Base-by-base conservation (phyloP, 176 grass and related monocot species). In the Saccharum spontaneum region DNA sequence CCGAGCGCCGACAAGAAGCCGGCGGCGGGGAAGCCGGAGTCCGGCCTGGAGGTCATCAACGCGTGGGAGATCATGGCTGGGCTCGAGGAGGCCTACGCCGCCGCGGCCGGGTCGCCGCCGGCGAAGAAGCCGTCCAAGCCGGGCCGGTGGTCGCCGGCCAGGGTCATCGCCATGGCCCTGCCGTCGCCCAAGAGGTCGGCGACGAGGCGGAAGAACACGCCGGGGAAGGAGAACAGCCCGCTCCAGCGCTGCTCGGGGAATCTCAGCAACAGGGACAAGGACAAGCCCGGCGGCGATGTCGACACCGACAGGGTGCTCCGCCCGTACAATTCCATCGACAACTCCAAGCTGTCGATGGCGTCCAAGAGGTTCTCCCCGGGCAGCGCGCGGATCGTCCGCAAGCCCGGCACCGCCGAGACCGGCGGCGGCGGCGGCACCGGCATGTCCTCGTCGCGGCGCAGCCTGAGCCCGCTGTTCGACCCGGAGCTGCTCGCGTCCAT, bases 51-150 rank as follows among this genome's bases (percentile, higher is more conserved):
- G 86, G 91, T 99, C 73, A 96, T 99, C 84, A 93, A 99, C 69
- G 82, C 91, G 40, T 93, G 93, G 90, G 91, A 99, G 87, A 88
- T 99, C 46, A 99, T 99, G 97, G 93, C 85, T 20, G 97, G 91
- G 40, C 92, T 99, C 26, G 90, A 92, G 75, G 93, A 94, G 45
- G 73, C 71, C 55, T 59, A 23, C 55, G 22, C 8, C 22, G 20
- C 55, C 11, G 86, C 82, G 11, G 84, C 75, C 23, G 85, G 79
- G 54, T 96, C 93, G 48, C 93, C 97, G 34, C 93, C 97, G 40
- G 66, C 84, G 26, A 95, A 99, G 75, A 99, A 89, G 85, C 67
- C 83, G 30, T 73, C 80, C 65, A 92, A 84, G 81, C 87, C 83
- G 69, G 34, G 82, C 13, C 84, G 89, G 22, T 92, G 88, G 90